Evolutionary conservation across 1,139 yeast species (phyloP).

Genomic region (Lodderomyces beijingensis): DNA sequence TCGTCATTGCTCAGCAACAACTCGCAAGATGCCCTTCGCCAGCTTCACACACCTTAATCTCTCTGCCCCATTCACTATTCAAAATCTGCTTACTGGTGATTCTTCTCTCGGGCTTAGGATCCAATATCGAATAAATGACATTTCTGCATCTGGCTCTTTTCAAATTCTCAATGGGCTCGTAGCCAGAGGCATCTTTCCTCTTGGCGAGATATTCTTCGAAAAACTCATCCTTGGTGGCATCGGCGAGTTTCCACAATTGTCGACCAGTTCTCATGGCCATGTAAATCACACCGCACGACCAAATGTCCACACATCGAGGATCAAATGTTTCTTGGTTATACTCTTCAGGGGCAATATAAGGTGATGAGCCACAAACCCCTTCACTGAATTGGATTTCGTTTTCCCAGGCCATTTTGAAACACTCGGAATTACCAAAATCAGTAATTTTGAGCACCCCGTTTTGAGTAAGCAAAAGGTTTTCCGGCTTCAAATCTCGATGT

Average conservation of each 20-base stretch:
- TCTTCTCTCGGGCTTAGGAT: slow-evolving; percentile 83
- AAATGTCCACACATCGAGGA: slow-evolving; percentile 86
- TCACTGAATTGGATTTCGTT: slow-evolving; percentile 73
- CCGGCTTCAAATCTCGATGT: slow-evolving; percentile 94
- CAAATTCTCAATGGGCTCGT: slow-evolving; percentile 81
- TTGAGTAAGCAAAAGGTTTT: slow-evolving; percentile 76
- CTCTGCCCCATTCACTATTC: slow-evolving; percentile 94
- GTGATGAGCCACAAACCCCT: slow-evolving; percentile 85
- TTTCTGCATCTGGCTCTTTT: slow-evolving; percentile 85
- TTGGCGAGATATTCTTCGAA: slow-evolving; percentile 68
- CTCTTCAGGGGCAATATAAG: slow-evolving; percentile 97
- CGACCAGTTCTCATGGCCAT: slow-evolving; percentile 99
- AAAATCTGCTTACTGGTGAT: slow-evolving; percentile 84
- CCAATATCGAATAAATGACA: slow-evolving; percentile 86
- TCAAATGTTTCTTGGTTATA: slow-evolving; percentile 73
- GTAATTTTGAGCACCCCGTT: slow-evolving; percentile 82
- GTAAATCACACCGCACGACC: slow-evolving; percentile 96
- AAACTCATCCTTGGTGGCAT: slow-evolving; percentile 70
- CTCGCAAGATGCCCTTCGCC: slow-evolving; percentile 31
- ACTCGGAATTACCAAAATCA: slow-evolving; percentile 94
- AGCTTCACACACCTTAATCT: slow-evolving; percentile 67
- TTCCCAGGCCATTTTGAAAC: slow-evolving; percentile 98
- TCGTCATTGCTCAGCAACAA: too few species aligned
- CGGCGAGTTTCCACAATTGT: slow-evolving; percentile 87
- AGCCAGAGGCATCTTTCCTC: slow-evolving; percentile 78